Base-by-base conservation (phyloP, 2,329 filamentous ascomycete species). In the Phoma sp. region DNA sequence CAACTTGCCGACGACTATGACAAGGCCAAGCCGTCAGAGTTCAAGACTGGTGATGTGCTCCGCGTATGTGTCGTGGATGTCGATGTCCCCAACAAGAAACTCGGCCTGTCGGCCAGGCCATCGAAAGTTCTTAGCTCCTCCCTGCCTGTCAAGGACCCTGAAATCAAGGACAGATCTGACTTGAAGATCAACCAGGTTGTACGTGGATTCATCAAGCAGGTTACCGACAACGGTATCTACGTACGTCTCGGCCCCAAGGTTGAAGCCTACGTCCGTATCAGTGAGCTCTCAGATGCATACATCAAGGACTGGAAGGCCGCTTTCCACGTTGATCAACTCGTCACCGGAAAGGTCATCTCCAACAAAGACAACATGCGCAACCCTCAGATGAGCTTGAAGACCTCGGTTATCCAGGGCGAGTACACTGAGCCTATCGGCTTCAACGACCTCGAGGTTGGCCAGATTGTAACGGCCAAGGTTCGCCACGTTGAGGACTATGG, bases 401-500 rank as follows among this genome's bases (percentile, higher is more conserved):
- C 88, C 39, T 97, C 94, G 0, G 85, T 90, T 5, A 82, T 97
- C 8, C 89, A 96, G 55, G 86, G 90, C 60, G 82, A 93, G 63
- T 96, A 91, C 74, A 85, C 86, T 39, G 85, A 90, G 21, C 88
- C 86, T 1, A 74, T 88, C n/a, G 88, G 84, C 0, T 89, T 94
- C 59, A 82, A 83, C n/a, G 91, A 96, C 64, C 80, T 98, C 52
- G 86, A 89, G 70, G 80, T 84, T 58, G 93, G 92, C 6, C 90
- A 96, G 74, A 80, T 92, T 29, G 84, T 99, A 31, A 96, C 91
- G 12, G 95, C 93, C 43, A 96, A 91, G 71, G 86, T 99, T 51
- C 88, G 93, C 67, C 96, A 96, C 76, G 92, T 98, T 2, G 91
- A 96, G 70, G 90, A 96, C 29, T 99, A 93, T 73, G 95, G 95